These are phyloP conservation scores for Ceratobasidium sp. DNA, from an alignment of 1,284 basidiomycete species.

Conservation along the genomic window DNA sequence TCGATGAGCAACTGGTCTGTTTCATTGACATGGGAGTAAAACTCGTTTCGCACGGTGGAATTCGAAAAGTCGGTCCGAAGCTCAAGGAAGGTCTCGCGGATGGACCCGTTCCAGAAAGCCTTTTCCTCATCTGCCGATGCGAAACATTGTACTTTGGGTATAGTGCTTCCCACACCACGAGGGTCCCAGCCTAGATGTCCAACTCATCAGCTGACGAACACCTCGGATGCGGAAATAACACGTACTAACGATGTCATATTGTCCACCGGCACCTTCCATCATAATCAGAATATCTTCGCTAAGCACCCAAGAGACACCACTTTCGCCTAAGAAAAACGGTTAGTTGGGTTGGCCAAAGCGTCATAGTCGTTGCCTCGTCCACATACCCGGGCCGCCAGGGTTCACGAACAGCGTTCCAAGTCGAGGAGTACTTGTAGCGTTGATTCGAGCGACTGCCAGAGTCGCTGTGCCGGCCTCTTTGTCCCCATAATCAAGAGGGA, in stretches of 20 bases:
- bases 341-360: not conserved
- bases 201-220: not conserved
- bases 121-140: conserved; percentile 1
- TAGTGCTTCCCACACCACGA: conserved; percentile 18
- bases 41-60: conserved; percentile 10
- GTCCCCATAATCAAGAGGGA: conserved; percentile 36
- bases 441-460: conserved; percentile 22
- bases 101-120: conserved; percentile 26
- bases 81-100: not conserved
- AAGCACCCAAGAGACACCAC: conserved; percentile 11
- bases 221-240: not conserved
- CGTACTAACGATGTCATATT: conserved; percentile 36
- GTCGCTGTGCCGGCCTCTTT: conserved; percentile 20
- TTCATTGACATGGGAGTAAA: conserved; percentile 29
- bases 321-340: not conserved
- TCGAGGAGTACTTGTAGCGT: conserved; percentile 12
- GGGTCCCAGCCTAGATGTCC: conserved; percentile 35
- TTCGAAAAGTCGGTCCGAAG: conserved; percentile 21
- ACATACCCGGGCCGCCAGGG: conserved; percentile 31
- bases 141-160: conserved; percentile 32
- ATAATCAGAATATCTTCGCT: conserved; percentile 2
- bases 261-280: conserved; percentile 10
- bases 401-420: conserved; percentile 36
- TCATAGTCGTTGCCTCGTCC: too few relatives aligned
- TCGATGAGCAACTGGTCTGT: conserved; percentile 3